A percentile compares a stretch with the other conserved stretches of the same genome.
Evolutionary conservation across 1,284 basidiomycete genomes (phyloP).

Genomic region (Pascua sp.): DNA sequence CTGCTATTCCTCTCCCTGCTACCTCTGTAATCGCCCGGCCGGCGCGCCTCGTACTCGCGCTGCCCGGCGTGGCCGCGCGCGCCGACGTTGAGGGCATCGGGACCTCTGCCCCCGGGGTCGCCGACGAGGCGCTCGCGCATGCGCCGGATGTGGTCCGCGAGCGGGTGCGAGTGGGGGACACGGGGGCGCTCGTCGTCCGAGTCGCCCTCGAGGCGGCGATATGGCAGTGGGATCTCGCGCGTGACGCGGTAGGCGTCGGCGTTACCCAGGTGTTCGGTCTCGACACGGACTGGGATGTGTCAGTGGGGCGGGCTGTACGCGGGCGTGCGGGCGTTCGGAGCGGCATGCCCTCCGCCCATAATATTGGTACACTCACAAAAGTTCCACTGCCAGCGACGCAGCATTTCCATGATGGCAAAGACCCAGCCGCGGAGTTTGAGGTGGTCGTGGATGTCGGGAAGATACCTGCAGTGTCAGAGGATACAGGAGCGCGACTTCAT

Average conservation of each 20-base stretch:
- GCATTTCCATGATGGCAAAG: conserved; percentile 68
- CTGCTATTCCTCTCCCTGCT: background rate
- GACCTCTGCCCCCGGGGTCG: conserved; percentile 24
- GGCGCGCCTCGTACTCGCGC: conserved; percentile 42
- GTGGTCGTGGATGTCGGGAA: conserved; percentile 58
- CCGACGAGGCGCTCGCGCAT: conserved; percentile 5
- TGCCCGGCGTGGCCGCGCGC: conserved; percentile 30
- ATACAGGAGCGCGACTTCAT: no score
- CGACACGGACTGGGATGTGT: conserved; percentile 38
- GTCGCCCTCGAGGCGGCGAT: conserved; percentile 28
- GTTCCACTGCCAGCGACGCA: conserved; percentile 86
- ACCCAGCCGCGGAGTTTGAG: conserved; percentile 64
- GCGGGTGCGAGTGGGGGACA: no score
- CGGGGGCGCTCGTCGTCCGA: conserved; percentile 19
- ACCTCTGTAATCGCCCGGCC: conserved; percentile 29
- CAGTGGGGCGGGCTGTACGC: no score
- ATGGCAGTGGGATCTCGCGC: conserved; percentile 43
- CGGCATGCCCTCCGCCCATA: background rate
- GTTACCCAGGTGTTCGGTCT: conserved; percentile 51
- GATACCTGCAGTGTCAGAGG: conserved; percentile 52
- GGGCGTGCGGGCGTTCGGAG: background rate
- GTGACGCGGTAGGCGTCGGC: conserved; percentile 35
- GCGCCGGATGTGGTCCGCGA: background rate
- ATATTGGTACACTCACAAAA: conserved; percentile 63
- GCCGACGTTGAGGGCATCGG: conserved; percentile 34